Evolutionary conservation across 345 rosid genomes (phyloP).

Genomic region (Euphorbia lathyris): DNA sequence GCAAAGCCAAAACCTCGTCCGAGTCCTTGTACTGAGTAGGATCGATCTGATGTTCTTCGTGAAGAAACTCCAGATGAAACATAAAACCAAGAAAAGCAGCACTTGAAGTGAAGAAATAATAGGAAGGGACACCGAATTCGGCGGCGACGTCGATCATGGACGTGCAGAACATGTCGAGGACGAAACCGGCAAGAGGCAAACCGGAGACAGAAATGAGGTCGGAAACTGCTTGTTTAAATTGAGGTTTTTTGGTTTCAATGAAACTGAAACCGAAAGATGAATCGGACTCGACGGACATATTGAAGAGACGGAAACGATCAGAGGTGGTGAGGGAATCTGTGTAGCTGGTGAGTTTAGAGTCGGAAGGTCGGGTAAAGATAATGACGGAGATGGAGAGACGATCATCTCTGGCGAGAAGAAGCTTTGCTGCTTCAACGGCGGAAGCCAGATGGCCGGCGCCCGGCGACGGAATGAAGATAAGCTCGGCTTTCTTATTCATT

Average conservation of each 20-base stretch:
- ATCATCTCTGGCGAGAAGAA: background rate
- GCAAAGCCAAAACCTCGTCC: background rate
- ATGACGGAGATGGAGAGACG: background rate
- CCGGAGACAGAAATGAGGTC: slow-evolving; percentile 2
- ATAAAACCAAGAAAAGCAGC: slow-evolving; percentile 14
- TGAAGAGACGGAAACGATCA: background rate
- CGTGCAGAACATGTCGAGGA: slow-evolving; percentile 20
- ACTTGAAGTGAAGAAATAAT: slow-evolving; percentile 15
- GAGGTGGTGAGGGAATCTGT: background rate
- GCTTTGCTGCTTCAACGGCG: background rate
- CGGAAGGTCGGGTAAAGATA: background rate
- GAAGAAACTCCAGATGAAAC: slow-evolving; percentile 3
- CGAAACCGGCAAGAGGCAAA: slow-evolving; percentile 7
- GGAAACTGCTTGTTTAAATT: slow-evolving; percentile 15
- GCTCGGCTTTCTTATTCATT: background rate
- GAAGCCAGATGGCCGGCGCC: slow-evolving; percentile 1
- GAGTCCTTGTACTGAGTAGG: slow-evolving; percentile 12
- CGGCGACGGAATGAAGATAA: background rate
- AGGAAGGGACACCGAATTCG: slow-evolving; percentile 20
- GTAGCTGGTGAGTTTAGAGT: background rate
- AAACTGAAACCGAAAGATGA: background rate
- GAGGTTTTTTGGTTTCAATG: slow-evolving; percentile 13
- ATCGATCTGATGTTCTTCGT: slow-evolving; percentile 3
- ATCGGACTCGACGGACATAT: background rate
- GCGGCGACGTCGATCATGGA: slow-evolving; percentile 19